Percentiles rank a stretch among this genome's conserved stretches.
phyloP scores from a whole-genome alignment of 306 rosid species.

The Gleditsia sinensis region DNA sequence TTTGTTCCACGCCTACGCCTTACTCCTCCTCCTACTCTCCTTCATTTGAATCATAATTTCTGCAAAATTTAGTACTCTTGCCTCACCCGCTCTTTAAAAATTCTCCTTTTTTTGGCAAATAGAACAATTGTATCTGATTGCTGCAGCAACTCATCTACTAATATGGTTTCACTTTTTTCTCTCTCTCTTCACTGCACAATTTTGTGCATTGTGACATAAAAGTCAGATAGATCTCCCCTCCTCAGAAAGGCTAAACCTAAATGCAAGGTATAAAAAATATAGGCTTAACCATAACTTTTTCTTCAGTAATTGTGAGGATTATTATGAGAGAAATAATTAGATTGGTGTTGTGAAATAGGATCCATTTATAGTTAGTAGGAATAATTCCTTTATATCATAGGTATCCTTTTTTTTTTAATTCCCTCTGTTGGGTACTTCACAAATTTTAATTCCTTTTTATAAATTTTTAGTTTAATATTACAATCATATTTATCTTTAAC shows the following conservation, averaged over 20 bases:
- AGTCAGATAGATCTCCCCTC: constrained; percentile 39
- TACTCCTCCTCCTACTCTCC: not conserved
- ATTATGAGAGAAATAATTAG: no score
- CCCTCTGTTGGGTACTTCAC: no score
- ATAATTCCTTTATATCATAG: no score
- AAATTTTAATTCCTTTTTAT: no score
- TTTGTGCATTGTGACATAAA: constrained; percentile 27
- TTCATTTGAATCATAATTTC: no score
- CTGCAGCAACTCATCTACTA: not conserved
- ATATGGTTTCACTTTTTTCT: constrained; percentile 13
- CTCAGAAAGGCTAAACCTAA: constrained; percentile 22
- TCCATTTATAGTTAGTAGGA: no score
- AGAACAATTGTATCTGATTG: not conserved
- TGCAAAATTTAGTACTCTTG: constrained; percentile 31
- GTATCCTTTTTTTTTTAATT: no score
- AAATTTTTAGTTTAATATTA: no score
- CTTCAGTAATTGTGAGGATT: not conserved
- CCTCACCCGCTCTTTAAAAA: constrained; percentile 35
- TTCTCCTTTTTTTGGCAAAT: constrained; percentile 7
- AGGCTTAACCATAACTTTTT: not conserved
- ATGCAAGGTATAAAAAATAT: not conserved
- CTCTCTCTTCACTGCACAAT: constrained; percentile 25
- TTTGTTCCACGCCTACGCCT: constrained; percentile 42
- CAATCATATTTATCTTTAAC: no score
- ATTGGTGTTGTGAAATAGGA: no score